phyloP scores from a whole-genome alignment of 441 rosid species.

The Geranium incanum region DNA sequence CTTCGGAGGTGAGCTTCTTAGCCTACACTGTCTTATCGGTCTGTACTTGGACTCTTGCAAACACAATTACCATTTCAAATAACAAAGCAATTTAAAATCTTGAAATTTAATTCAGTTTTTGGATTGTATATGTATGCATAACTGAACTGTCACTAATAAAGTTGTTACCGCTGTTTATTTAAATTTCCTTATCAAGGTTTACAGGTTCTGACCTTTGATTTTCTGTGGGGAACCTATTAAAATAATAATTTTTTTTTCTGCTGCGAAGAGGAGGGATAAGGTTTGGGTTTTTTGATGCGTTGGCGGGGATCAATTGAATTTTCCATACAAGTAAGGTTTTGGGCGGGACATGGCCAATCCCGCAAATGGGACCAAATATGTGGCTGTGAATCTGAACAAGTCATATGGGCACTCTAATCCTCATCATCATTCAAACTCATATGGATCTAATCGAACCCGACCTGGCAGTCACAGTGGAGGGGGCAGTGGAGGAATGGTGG shows the following conservation, averaged over 20 bases:
- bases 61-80: neutral
- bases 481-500: constrained; percentile 75
- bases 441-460: constrained; percentile 41
- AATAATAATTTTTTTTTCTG: constrained; percentile 13
- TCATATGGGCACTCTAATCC: constrained; percentile 72
- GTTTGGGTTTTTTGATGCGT: constrained; percentile 42
- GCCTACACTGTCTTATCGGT: neutral
- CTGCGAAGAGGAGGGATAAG: constrained; percentile 24
- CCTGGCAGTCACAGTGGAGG: constrained; percentile 41
- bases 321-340: constrained; percentile 25
- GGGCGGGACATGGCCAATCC: constrained; percentile 81
- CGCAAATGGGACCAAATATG: constrained; percentile 67
- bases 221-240: constrained; percentile 27
- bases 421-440: constrained; percentile 37
- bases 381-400: constrained; percentile 77
- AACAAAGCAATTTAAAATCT: neutral
- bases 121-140: neutral
- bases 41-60: no score
- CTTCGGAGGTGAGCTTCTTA: constrained; percentile 28
- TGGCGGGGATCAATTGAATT: constrained; percentile 49
- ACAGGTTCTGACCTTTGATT: constrained; percentile 18
- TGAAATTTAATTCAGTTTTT: constrained; percentile 9
- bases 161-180: neutral
- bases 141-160: neutral
- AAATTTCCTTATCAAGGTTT: neutral